Percentiles rank a stretch among this genome's conserved stretches.
Conservation (phyloP, 129 eudicot species). For the Centrapalus pauciflorus region DNA sequence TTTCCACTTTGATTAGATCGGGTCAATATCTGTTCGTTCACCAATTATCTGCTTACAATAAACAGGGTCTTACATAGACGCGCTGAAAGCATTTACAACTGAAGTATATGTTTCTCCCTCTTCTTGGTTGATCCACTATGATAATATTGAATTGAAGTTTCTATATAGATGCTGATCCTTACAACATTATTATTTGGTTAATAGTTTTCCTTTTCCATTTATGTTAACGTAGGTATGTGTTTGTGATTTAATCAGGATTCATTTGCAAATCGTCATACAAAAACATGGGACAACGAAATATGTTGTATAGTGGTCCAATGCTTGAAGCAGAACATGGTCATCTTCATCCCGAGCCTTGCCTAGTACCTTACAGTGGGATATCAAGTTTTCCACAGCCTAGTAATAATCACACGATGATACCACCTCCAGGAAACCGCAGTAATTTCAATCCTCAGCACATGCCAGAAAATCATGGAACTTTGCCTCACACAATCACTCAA, state of each 20-base stretch:
- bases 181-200: not conserved
- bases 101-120: not conserved
- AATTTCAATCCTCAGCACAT: constrained; percentile 47
- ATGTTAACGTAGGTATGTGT: not conserved
- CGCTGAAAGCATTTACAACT: too few relatives aligned
- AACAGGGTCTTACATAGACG: not conserved
- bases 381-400: constrained; percentile 50
- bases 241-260: constrained; percentile 32
- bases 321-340: constrained; percentile 49
- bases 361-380: constrained; percentile 38
- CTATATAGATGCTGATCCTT: not conserved
- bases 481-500: constrained; percentile 47
- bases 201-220: not conserved
- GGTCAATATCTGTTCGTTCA: too few relatives aligned
- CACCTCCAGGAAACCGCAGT: constrained; percentile 41
- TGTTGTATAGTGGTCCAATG: constrained; percentile 52
- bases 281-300: constrained; percentile 74
- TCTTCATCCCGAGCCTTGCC: constrained; percentile 58
- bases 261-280: constrained; percentile 14
- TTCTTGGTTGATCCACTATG: not conserved
- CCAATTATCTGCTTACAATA: too few relatives aligned
- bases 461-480: constrained; percentile 52
- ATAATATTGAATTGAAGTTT: not conserved
- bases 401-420: constrained; percentile 40
- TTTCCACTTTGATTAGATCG: too few relatives aligned